Base-by-base conservation (phyloP, 2,329 filamentous ascomycete genomes). In the Elsinoe australis region DNA sequence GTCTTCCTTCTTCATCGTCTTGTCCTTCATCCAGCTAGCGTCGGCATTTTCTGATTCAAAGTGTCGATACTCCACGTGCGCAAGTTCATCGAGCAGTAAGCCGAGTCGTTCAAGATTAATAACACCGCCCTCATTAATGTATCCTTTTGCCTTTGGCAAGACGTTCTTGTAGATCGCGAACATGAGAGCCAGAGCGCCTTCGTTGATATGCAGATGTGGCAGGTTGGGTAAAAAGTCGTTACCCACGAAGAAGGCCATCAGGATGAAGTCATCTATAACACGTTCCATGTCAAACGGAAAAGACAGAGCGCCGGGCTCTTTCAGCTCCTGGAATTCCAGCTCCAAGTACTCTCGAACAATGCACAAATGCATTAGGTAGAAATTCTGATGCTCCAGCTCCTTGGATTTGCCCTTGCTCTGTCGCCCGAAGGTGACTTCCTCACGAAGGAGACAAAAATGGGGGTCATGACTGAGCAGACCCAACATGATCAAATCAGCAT, bases 191-290 rank as follows among this genome's bases (percentile, higher is more conserved):
- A 98, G 71, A 17, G 94, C 92, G 55, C 92, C 94, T 67, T 98
- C 94, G 67, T 98, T 98, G 68, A 98, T 98, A 67, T 98, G 92
- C 55, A 98, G 70, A 61, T 94, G 87, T 4, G 94, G 94, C 51
- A 98, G 74, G 67, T 98, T 95, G 2, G 92, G 92, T 65, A 98
- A 76, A 71, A 98, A 98, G 76, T 98, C 92, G 67, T 98, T 98
- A 63, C 92, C 92, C 59, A 98, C 87, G 66, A 98, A 98, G 71
- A 98, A 98, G 39, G 89, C 90, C 88, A 98, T 95, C 52, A 98
- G 78, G 63, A 98, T 96, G 67, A 98, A 98, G 72, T 98, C 92
- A 64, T 98, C 92, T 69, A 98, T 96, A 61, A 98, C 81, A 54
- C 85, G 80, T 71, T 98, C 92, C 75, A 98, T 83, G 62, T 98